Base-by-base conservation (phyloP, 768 basidiomycete genomes). In the Boletus bicolor region DNA sequence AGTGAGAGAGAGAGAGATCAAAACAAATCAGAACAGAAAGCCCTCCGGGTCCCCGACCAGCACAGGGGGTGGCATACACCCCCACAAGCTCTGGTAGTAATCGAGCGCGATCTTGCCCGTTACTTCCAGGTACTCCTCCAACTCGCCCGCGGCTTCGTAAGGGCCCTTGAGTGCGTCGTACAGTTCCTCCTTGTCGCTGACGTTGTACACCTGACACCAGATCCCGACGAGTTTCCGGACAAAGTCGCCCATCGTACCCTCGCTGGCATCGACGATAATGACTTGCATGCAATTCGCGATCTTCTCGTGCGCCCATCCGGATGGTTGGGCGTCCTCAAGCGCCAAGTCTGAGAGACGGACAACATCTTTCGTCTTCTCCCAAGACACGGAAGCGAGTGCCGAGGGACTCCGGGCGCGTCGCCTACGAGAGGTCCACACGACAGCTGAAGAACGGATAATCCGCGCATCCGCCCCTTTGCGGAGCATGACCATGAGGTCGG, bases 271-370 rank as follows among this genome's bases (percentile, higher is more conserved):
- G 14, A 72, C 60, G 47, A 72, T 35, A 39, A 66, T 50, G 41
- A 75, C 47, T 51, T 72, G 69, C 55, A 71, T 61, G 56, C 70
- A 75, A 36, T 72, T 59, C 10, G 50, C 49, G 9, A 71, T 62
- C 46, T 43, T 61, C 24, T 51, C 47, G 8, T 17, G 44, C 9
- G 7, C 36, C 61, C 57, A 63, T 32, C 61, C 59, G 7, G 47
- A 37, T 4, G 72, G 69, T 8, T 60, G 58, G 7, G 69, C 56
- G 19, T 68, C 60, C 42, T 70, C 58, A 32, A 71, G 64, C 21
- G 59, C 58, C 57, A 47, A 53, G 44, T 69, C 69, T 12, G 61
- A 28, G 17, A 61, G 59, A 24, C 57, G 47, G 42, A 54, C 55
- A 30, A 66, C 44, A 17, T 65, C 55, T 4, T 47, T 46, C 17